A percentile compares a stretch with the other conserved stretches of the same genome.
Evolutionary conservation across 805 yeast species (phyloP).

Genomic region (Lipomyces chichibuensis): DNA sequence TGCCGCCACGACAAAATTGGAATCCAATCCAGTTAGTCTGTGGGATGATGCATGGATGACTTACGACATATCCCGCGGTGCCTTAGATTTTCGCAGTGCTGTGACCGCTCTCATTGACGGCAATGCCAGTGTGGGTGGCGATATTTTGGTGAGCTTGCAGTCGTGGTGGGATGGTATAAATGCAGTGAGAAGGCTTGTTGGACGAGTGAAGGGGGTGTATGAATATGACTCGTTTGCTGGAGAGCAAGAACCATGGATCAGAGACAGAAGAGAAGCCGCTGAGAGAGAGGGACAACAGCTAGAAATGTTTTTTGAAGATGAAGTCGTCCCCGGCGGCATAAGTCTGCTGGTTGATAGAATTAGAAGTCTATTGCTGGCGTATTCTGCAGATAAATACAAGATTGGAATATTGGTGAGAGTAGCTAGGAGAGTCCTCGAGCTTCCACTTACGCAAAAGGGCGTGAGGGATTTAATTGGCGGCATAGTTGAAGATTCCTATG

Average conservation of each 20-base stretch:
- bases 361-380: background rate
- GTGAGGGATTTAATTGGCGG: background rate
- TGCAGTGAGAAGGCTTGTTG: background rate
- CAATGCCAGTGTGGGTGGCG: slow-evolving; percentile 5
- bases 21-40: slow-evolving; percentile 4
- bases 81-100: slow-evolving; percentile 22
- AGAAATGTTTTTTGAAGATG: slow-evolving; percentile 8
- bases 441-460: background rate
- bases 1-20: background rate
- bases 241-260: slow-evolving; percentile 21
- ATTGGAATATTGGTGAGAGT: slow-evolving; percentile 16
- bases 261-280: slow-evolving; percentile 11
- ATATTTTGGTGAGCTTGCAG: slow-evolving; percentile 8
- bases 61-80: slow-evolving; percentile 31
- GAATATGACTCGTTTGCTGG: slow-evolving; percentile 20
- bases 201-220: slow-evolving; percentile 16
- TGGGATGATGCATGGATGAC: slow-evolving; percentile 33
- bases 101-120: slow-evolving; percentile 22
- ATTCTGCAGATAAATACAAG: slow-evolving; percentile 11
- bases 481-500: slow-evolving; percentile 9
- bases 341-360: slow-evolving; percentile 6
- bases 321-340: slow-evolving; percentile 21
- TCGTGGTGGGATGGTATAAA: slow-evolving; percentile 23
- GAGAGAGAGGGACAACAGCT: slow-evolving; percentile 8
- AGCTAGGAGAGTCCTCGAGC: slow-evolving; percentile 18